Evolutionary conservation across 1,284 basidiomycete genomes (phyloP).

Genomic region (Peniophora sp.): DNA sequence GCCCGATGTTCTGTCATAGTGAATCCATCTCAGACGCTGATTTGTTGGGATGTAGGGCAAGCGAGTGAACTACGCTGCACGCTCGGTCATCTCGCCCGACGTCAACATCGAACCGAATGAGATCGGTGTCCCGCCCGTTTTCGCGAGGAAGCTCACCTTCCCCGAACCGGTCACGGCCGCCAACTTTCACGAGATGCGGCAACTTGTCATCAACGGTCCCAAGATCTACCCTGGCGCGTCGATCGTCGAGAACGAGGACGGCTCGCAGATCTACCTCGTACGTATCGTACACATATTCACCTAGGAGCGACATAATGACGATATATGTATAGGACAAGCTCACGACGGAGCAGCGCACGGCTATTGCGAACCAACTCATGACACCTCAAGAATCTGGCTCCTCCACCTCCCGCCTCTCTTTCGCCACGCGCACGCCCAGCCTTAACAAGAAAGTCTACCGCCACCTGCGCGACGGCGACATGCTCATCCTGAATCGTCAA

Average conservation of each 20-base stretch:
- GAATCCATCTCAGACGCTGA: too few relatives aligned
- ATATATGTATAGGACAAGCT: constrained; percentile 63
- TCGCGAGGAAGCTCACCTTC: constrained; percentile 95
- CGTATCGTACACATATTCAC: constrained; percentile 12
- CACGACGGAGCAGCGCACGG: constrained; percentile 82
- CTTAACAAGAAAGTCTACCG: constrained; percentile 98
- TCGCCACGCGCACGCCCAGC: constrained; percentile 64
- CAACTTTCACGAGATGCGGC: constrained; percentile 86
- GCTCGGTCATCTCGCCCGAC: constrained; percentile 98
- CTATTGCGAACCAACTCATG: constrained; percentile 94
- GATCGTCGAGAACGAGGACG: constrained; percentile 95
- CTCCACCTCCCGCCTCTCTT: constrained; percentile 40
- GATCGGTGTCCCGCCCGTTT: constrained; percentile 97
- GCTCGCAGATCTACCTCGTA: constrained; percentile 76
- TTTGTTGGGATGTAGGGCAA: constrained; percentile 94
- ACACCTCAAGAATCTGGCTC: constrained; percentile 80
- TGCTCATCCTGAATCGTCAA: constrained; percentile 95
- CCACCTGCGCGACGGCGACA: constrained; percentile 92
- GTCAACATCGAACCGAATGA: constrained; percentile 99
- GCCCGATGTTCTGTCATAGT: constrained; percentile 10
- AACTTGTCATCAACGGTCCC: constrained; percentile 90
- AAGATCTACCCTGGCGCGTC: constrained; percentile 89
- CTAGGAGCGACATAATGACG: background rate
- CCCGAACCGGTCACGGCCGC: constrained; percentile 93
- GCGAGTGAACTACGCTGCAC: constrained; percentile 98